Conservation (phyloP, 768 basidiomycete species). For the Trametes punicea region DNA sequence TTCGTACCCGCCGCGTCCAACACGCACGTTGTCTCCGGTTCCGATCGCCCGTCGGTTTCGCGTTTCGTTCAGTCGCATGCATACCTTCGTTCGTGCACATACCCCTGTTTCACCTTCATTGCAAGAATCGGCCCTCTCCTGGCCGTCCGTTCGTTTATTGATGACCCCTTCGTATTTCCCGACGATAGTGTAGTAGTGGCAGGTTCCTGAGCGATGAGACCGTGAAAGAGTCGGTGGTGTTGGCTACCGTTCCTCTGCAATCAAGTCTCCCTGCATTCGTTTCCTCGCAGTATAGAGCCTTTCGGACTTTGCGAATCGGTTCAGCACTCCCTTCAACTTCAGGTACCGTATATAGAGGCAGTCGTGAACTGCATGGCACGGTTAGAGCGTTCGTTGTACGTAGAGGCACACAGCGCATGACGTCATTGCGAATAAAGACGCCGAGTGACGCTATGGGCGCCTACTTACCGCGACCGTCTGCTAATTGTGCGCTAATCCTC, state of each 20-base stretch:
- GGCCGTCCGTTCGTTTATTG: constrained; percentile 10
- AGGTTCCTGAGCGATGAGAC: neutral
- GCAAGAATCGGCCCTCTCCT: neutral
- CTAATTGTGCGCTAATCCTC: neutral
- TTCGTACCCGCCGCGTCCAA: neutral
- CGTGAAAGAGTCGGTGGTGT: neutral
- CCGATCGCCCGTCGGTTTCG: constrained; percentile 6
- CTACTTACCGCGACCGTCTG: neutral
- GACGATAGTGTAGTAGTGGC: neutral
- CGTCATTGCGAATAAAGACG: neutral
- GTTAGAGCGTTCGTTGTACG: too few species aligned
- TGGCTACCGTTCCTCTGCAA: neutral
- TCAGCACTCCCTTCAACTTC: neutral
- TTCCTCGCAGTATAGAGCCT: neutral
- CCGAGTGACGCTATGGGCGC: constrained; percentile 5
- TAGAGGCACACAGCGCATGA: too few species aligned
- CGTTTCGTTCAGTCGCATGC: constrained; percentile 4
- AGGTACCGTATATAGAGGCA: too few species aligned
- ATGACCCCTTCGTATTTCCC: neutral
- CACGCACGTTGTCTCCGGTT: constrained; percentile 1
- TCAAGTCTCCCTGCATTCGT: neutral
- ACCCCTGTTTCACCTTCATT: constrained; percentile 2
- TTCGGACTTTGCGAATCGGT: neutral
- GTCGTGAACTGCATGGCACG: too few species aligned
- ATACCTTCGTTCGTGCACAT: constrained; percentile 19